Evolutionary conservation across 352 stramenopile species (phyloP).

Genomic region (Pythium sp.): DNA sequence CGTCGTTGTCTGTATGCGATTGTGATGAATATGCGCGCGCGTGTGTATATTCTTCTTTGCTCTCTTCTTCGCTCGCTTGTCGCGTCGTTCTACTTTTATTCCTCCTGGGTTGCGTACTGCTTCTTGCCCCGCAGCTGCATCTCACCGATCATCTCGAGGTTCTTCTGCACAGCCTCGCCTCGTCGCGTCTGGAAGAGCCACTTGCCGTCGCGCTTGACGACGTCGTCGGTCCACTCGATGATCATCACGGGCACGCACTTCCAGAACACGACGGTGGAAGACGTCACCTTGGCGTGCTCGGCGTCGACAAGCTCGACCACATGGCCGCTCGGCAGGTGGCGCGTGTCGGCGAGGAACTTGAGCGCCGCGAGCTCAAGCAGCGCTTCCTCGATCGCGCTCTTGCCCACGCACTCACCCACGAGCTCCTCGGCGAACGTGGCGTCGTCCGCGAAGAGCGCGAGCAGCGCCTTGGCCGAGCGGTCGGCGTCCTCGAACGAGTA

Average conservation of each 20-base stretch:
- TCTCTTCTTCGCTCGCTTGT: not conserved
- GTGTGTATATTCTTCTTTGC: no score
- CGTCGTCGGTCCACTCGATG: constrained; percentile 74
- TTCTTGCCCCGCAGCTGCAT: constrained; percentile 89
- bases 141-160: constrained; percentile 87
- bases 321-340: constrained; percentile 78
- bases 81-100: constrained; percentile 20
- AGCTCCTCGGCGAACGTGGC: constrained; percentile 77
- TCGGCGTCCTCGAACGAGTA: constrained; percentile 82
- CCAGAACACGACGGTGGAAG: constrained; percentile 77
- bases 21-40: not conserved
- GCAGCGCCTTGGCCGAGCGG: constrained; percentile 59
- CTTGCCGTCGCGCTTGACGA: constrained; percentile 69
- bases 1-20: not conserved
- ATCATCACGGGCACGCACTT: constrained; percentile 85
- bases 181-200: constrained; percentile 74
- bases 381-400: constrained; percentile 67
- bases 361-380: constrained; percentile 67
- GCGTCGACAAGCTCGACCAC: constrained; percentile 63
- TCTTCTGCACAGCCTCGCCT: constrained; percentile 83
- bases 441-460: constrained; percentile 72
- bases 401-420: constrained; percentile 58
- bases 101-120: constrained; percentile 72
- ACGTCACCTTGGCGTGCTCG: constrained; percentile 52
- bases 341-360: constrained; percentile 81